Evolutionary conservation across 768 basidiomycete species (phyloP), one percentile per base, ranked within the genome.

Genomic region (Exidia glandulosa): DNA sequence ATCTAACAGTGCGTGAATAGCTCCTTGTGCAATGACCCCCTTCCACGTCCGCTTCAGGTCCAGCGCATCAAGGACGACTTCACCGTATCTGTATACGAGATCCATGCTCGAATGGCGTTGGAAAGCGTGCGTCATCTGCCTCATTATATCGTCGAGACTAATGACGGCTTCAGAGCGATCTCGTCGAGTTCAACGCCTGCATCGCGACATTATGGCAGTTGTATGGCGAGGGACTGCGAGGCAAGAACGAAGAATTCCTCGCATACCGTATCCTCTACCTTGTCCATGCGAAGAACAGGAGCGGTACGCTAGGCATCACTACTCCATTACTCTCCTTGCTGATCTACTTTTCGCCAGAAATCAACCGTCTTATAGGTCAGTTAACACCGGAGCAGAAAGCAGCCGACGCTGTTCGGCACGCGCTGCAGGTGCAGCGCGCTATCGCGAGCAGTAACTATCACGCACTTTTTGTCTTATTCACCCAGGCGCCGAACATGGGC

Each of bases 161-260:
- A 37, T 55, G 48, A 41, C 27, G 27, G 25, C 45, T 60, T 14
- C 73, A 99, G 95, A 83, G 80, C 68, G 96, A 99, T 72, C 89
- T 99, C 80, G 94, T 96, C 64, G 96, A 99, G 81, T 98, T 95
- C 71, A 98, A 96, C 72, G 90, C 94, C 72, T 99, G 96, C 74
- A 94, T 97, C 72, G 88, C 88, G 32, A 88, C 90, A 64, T 76
- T 98, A 48, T 88, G 87, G 68, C 81, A 82, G 57, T 82, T 99
- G 29, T 98, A 99, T 72, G 94, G 95, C 64, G 83, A 94, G 60
- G 94, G 94, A 45, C 85, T 99, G 57, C 84, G 86, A 54, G 96
- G 94, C 57, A 89, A 90, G 70, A 87, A 87, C 10, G 90, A 95
- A 69, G 96, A 99, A 74, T 99, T 98, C 68, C 85, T 94, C 14